Evolutionary conservation across 768 basidiomycete species (phyloP).

Genomic region (Boletus sp.): DNA sequence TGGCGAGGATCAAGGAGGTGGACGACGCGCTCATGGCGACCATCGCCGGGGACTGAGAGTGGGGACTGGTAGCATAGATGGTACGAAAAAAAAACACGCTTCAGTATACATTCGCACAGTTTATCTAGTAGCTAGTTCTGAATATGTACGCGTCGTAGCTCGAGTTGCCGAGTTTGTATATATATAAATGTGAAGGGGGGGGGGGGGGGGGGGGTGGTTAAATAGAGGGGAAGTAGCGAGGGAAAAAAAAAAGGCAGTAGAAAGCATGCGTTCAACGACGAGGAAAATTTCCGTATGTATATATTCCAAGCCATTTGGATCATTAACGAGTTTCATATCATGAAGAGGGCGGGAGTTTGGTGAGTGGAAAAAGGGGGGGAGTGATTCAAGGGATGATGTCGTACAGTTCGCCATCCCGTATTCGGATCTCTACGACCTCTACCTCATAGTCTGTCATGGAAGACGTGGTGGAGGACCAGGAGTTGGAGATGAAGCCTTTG

Average conservation of each 20-base stretch:
- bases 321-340: constrained; percentile 12
- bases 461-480: constrained; percentile 65
- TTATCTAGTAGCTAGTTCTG: constrained; percentile 11
- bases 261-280: constrained; percentile 15
- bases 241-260: not conserved
- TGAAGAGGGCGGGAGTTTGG: not conserved
- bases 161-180: constrained; percentile 3
- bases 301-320: constrained; percentile 15
- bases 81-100: not conserved
- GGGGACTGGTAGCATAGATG: not conserved
- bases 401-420: constrained; percentile 73
- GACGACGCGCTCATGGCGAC: constrained; percentile 64
- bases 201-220: not conserved
- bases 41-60: constrained; percentile 26
- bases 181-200: not conserved
- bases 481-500: constrained; percentile 62
- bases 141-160: constrained; percentile 8
- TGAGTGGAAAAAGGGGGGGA: not conserved
- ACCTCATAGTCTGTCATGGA: constrained; percentile 76
- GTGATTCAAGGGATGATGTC: constrained; percentile 61
- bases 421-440: constrained; percentile 85
- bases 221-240: not conserved
- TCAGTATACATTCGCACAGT: constrained; percentile 12
- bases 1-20: constrained; percentile 55
- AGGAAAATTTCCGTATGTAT: constrained; percentile 6